These are phyloP conservation scores for Penicillium sp. DNA, from an alignment of 2,329 filamentous ascomycete genomes.

Conservation along the genomic window DNA sequence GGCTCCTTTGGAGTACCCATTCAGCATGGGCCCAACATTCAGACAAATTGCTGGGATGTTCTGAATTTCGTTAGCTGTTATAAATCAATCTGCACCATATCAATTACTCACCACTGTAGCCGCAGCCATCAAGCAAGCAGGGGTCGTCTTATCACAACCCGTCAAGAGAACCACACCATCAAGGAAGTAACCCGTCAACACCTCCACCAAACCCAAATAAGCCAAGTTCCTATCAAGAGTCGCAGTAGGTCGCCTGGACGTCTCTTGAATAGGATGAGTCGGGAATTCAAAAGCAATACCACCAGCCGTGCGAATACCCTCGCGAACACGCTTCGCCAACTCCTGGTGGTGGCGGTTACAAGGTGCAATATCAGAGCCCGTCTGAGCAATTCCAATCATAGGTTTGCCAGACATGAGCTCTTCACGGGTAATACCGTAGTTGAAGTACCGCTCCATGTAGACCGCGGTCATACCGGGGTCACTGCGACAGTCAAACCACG, in stretches of 20 bases:
- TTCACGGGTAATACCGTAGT: constrained; percentile 50
- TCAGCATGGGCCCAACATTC: constrained; percentile 55
- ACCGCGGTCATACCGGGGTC: constrained; percentile 47
- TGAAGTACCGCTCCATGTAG: constrained; percentile 53
- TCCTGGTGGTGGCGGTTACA: constrained; percentile 53
- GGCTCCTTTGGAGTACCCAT: constrained; percentile 46
- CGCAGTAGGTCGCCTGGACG: constrained; percentile 47
- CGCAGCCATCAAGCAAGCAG: constrained; percentile 53
- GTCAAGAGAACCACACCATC: constrained; percentile 54
- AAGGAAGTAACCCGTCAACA: constrained; percentile 50
- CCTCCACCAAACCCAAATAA: constrained; percentile 50
- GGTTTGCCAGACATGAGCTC: constrained; percentile 52
- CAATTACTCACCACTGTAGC: constrained; percentile 44
- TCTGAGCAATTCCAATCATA: constrained; percentile 54
- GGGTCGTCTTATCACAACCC: constrained; percentile 55
- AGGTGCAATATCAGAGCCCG: constrained; percentile 51
- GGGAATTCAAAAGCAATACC: constrained; percentile 54
- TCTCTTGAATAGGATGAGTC: constrained; percentile 54
- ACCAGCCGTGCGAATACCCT: constrained; percentile 51
- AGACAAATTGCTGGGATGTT: constrained; percentile 54
- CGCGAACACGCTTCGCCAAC: constrained; percentile 50
- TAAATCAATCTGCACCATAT: background rate
- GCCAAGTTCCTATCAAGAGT: constrained; percentile 52
- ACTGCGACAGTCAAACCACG: constrained; percentile 47
- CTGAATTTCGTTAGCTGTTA: constrained; percentile 22